Percentiles rank a stretch among this genome's conserved stretches.
phyloP scores from a whole-genome alignment of 495 filamentous ascomycete genomes.

The Xylaria acuta region DNA sequence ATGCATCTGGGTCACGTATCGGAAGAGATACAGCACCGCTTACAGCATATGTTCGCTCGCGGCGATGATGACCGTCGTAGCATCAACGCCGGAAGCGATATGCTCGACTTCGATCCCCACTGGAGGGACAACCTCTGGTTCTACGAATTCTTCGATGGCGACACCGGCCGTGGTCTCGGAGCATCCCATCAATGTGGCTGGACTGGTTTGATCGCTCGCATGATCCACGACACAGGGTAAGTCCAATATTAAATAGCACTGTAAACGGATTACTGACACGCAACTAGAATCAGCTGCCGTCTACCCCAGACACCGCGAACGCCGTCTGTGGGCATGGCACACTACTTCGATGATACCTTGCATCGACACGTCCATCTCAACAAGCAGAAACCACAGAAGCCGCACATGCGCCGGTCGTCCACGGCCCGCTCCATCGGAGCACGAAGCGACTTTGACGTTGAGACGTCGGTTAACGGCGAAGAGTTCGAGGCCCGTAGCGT shows the following conservation, averaged over 20 bases:
- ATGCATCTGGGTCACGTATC: slow-evolving; percentile 98
- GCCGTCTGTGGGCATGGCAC: slow-evolving; percentile 77
- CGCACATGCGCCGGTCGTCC: slow-evolving; percentile 76
- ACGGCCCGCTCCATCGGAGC: slow-evolving; percentile 84
- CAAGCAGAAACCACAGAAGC: slow-evolving; percentile 48
- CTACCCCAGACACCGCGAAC: slow-evolving; percentile 92
- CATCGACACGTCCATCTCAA: slow-evolving; percentile 52
- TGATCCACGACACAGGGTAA: slow-evolving; percentile 96
- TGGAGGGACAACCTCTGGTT: slow-evolving; percentile 96
- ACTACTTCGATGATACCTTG: slow-evolving; percentile 96
- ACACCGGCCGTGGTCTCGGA: slow-evolving; percentile 85
- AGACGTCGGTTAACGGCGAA: slow-evolving; percentile 45
- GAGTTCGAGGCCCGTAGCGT: slow-evolving; percentile 43
- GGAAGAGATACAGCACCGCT: slow-evolving; percentile 92
- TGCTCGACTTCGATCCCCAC: slow-evolving; percentile 86
- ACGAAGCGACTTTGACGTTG: slow-evolving; percentile 75
- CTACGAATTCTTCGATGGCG: slow-evolving; percentile 96
- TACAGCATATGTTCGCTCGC: slow-evolving; percentile 88
- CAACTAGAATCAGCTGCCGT: slow-evolving; percentile 78
- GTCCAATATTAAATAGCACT: slow-evolving; percentile 32
- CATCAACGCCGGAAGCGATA: slow-evolving; percentile 80
- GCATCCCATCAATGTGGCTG: slow-evolving; percentile 96
- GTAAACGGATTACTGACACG: slow-evolving; percentile 30
- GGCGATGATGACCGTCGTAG: slow-evolving; percentile 85
- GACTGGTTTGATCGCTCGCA: slow-evolving; percentile 94